Conservation (phyloP, 2,329 filamentous ascomycete species). For the Aulographum hederae region DNA sequence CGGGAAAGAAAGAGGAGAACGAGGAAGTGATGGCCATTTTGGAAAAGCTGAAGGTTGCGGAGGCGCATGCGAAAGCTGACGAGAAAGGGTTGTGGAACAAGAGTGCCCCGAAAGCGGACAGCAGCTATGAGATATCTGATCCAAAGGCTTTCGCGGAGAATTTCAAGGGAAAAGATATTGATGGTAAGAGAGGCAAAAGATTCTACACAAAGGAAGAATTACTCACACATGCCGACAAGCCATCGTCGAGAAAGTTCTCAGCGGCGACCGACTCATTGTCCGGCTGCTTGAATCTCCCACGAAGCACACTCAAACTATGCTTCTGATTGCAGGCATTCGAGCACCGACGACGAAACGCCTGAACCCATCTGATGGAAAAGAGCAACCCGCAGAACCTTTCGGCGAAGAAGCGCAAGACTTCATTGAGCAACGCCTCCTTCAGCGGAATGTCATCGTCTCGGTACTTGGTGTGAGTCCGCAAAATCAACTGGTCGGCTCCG, state of each 20-base stretch:
- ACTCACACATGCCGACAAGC: conserved; percentile 12
- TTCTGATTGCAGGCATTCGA: conserved; percentile 75
- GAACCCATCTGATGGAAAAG: conserved; percentile 58
- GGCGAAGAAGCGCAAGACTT: conserved; percentile 80
- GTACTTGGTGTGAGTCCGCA: conserved; percentile 79
- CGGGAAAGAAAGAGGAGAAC: conserved; percentile 74
- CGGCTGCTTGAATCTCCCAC: conserved; percentile 64
- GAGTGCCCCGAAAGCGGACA: conserved; percentile 45
- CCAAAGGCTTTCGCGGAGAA: conserved; percentile 58
- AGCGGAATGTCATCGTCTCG: conserved; percentile 67
- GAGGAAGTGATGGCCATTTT: conserved; percentile 55
- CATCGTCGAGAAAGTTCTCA: conserved; percentile 78
- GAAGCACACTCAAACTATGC: conserved; percentile 77
- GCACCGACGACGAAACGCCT: conserved; percentile 78
- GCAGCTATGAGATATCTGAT: conserved; percentile 64
- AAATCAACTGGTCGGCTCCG: conserved; percentile 71
- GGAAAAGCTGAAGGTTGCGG: conserved; percentile 59
- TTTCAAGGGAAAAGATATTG: conserved; percentile 70
- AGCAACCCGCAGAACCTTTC: conserved; percentile 71
- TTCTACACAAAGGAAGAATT: neutral
- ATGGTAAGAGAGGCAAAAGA: conserved; percentile 41
- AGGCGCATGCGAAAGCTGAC: conserved; percentile 60
- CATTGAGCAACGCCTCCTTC: conserved; percentile 69
- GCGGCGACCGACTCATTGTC: conserved; percentile 75
- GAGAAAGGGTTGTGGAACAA: conserved; percentile 62